Percentiles rank a stretch among this genome's conserved stretches.
phyloP scores from a whole-genome alignment of 2,329 filamentous ascomycete species.

The Trichoderma harzianum region DNA sequence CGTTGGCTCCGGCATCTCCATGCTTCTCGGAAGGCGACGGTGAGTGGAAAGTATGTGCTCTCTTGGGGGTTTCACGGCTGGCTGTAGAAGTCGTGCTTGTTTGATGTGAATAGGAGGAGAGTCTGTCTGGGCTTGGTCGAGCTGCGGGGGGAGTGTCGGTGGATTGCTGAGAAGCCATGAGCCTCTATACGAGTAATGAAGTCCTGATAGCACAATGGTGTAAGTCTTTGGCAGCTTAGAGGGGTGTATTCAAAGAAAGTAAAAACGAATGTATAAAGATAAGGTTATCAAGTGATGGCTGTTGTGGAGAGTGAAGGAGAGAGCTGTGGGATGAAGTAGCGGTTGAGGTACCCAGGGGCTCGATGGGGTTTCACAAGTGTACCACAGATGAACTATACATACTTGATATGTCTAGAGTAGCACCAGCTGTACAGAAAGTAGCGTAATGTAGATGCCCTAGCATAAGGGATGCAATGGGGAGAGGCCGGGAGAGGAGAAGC shows the following conservation, averaged over 20 bases:
- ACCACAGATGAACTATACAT: not conserved
- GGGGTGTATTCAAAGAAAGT: not conserved
- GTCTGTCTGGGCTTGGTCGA: constrained; percentile 31
- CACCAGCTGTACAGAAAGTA: not conserved
- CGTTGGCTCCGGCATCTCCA: constrained; percentile 26
- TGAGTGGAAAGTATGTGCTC: constrained; percentile 47
- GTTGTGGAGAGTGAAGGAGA: not conserved
- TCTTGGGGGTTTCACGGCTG: constrained; percentile 36
- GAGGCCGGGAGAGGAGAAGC: not conserved
- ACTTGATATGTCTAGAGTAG: not conserved
- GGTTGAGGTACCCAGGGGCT: not conserved
- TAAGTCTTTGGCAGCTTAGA: constrained; percentile 6
- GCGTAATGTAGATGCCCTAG: not conserved
- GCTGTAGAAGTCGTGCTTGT: constrained; percentile 29
- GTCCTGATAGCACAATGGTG: not conserved
- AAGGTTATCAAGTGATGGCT: not conserved
- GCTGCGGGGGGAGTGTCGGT: constrained; percentile 28
- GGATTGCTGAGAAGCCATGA: constrained; percentile 35
- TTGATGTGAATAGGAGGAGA: constrained; percentile 31
- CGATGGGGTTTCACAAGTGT: not conserved
- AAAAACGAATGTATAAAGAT: not conserved
- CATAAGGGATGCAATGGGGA: not conserved
- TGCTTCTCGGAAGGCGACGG: constrained; percentile 30
- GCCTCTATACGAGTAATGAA: constrained; percentile 14
- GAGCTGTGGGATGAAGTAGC: not conserved